phyloP scores from a whole-genome alignment of 2,329 filamentous ascomycete species.

The Arachnomyces sp. region DNA sequence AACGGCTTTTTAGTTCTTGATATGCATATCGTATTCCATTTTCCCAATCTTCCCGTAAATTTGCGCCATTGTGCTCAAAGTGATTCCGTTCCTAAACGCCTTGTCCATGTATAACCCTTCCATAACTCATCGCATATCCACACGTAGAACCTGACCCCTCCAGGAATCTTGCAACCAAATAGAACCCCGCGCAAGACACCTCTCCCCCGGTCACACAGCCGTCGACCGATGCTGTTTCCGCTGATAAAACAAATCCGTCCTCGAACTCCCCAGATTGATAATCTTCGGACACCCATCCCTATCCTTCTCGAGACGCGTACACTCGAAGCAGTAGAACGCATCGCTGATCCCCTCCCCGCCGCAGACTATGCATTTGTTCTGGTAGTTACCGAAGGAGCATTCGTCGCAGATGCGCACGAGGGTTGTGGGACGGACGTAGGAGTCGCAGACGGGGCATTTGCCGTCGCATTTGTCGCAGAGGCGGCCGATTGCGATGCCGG shows the following conservation, averaged over 20 bases:
- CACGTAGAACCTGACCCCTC: background rate
- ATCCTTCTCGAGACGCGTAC: slow-evolving; percentile 92
- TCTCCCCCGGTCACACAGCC: slow-evolving; percentile 4
- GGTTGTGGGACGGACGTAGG: slow-evolving; percentile 94
- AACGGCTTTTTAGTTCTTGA: no score
- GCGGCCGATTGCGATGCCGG: slow-evolving; percentile 94
- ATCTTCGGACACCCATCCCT: slow-evolving; percentile 98
- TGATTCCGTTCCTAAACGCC: no score
- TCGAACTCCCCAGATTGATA: slow-evolving; percentile 90
- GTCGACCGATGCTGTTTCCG: slow-evolving; percentile 46
- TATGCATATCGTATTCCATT: no score
- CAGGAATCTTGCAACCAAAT: no score
- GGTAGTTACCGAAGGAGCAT: slow-evolving; percentile 98
- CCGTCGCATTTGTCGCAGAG: slow-evolving; percentile 99
- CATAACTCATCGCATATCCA: background rate
- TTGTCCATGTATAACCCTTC: background rate
- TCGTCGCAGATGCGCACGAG: slow-evolving; percentile 98
- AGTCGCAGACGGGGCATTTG: slow-evolving; percentile 98
- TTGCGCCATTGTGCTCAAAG: no score
- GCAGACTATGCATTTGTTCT: slow-evolving; percentile 99
- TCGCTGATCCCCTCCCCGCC: slow-evolving; percentile 97
- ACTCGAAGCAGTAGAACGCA: slow-evolving; percentile 99
- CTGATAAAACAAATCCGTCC: slow-evolving; percentile 81
- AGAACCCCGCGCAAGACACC: no score
- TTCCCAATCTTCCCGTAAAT: no score